Evolutionary conservation across 768 basidiomycete species (phyloP).

Genomic region (Lentinula raphanica): DNA sequence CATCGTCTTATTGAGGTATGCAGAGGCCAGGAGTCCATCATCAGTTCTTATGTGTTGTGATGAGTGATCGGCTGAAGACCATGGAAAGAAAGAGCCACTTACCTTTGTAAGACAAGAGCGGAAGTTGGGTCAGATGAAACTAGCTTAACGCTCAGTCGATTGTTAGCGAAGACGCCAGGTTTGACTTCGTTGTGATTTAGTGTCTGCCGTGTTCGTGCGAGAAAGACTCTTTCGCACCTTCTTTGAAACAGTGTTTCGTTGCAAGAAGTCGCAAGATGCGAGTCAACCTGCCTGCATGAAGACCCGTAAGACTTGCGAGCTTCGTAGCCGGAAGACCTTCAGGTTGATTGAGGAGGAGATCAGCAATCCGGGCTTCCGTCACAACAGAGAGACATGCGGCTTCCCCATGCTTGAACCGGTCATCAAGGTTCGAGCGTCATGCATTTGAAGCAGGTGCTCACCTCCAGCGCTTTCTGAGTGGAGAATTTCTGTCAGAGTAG

Average conservation of each 20-base stretch:
- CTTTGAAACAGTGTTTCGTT: slow-evolving; percentile 34
- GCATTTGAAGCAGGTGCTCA: no score
- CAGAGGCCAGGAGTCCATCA: slow-evolving; percentile 18
- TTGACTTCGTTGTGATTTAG: slow-evolving; percentile 19
- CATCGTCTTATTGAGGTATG: slow-evolving; percentile 27
- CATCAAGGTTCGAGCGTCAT: no score
- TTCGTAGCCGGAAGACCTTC: slow-evolving; percentile 31
- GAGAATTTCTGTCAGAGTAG: no score
- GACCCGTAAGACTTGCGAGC: slow-evolving; percentile 22
- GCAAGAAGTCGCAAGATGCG: slow-evolving; percentile 35
- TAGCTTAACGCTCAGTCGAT: slow-evolving; percentile 31
- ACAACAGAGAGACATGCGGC: slow-evolving; percentile 29
- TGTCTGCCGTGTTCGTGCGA: background rate
- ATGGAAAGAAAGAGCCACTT: background rate
- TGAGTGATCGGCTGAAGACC: background rate
- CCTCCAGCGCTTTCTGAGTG: slow-evolving; percentile 12
- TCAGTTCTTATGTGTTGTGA: slow-evolving; percentile 10
- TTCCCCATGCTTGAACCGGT: slow-evolving; percentile 20
- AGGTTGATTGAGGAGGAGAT: slow-evolving; percentile 29
- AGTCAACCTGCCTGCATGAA: slow-evolving; percentile 32
- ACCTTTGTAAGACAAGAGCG: slow-evolving; percentile 20
- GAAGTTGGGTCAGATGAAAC: slow-evolving; percentile 26
- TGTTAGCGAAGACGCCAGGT: slow-evolving; percentile 35
- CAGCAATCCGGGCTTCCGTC: slow-evolving; percentile 29
- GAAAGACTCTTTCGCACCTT: slow-evolving; percentile 21